These are phyloP conservation scores for Alternaria alternata DNA, from an alignment of 2,329 filamentous ascomycete species.

Conservation along the genomic window DNA sequence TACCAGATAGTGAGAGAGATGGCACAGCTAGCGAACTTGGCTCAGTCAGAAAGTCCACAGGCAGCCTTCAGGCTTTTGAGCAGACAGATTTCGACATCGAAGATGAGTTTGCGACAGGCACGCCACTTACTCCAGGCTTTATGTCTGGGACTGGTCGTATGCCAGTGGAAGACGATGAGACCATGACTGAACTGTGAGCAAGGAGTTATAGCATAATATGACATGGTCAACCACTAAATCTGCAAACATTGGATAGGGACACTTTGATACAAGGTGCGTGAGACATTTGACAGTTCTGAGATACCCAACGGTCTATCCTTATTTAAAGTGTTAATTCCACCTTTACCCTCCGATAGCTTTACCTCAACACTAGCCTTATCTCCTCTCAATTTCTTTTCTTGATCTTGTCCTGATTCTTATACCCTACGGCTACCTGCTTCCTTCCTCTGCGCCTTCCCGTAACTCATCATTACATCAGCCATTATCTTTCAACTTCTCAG, in stretches of 20 bases:
- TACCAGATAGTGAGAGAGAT: conserved; percentile 26
- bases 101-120: conserved; percentile 51
- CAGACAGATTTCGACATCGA: conserved; percentile 50
- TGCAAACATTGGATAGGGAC: background rate
- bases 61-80: conserved; percentile 28
- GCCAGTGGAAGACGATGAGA: conserved; percentile 30
- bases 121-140: conserved; percentile 47
- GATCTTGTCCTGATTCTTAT: background rate
- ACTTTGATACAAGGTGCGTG: conserved; percentile 6
- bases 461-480: background rate
- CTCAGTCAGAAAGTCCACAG: conserved; percentile 22
- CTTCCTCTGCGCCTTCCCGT: background rate
- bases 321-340: background rate
- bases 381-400: background rate
- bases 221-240: background rate
- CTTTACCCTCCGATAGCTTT: conserved; percentile 4
- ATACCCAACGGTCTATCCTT: conserved; percentile 9
- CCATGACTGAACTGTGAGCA: conserved; percentile 33
- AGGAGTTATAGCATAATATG: background rate
- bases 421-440: background rate
- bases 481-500: background rate
- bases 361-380: background rate
- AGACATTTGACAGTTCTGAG: background rate
- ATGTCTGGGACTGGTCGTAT: conserved; percentile 31
- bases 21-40: conserved; percentile 4